Base-by-base conservation (phyloP, 805 yeast genomes). In the Priceomyces carsonii region DNA sequence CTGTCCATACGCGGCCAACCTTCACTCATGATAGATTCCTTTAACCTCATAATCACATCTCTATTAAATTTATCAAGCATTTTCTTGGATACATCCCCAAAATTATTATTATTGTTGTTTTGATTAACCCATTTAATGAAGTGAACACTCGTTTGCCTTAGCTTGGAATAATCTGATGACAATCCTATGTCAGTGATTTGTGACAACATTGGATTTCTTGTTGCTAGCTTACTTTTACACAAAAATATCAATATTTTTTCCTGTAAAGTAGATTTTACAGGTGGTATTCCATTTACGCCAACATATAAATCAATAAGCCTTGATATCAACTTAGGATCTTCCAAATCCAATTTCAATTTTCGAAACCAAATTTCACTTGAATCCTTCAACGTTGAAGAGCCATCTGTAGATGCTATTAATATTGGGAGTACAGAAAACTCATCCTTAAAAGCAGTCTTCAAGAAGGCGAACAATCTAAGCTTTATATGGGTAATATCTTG, bases 351-450 rank as follows among this genome's bases (percentile, higher is more conserved):
- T 15, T 57, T 42, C 13, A 75, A 53, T 45, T 80, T 77, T 40
- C 76, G 73, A 37, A 79, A 62, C 7, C 69, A 43, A 10, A 78
- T 67, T 2, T 69, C 63, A 1, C 89, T 82, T 0, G 63, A 43
- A 26, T 79, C 82, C 8, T 80, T 73, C 4, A 85, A 63, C 0
- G 72, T 59, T 0, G 84, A 71, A 8, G 73, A 66, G 0, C 73
- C 51, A 50, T 86, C 95, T 9, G 75, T 69, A 3, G 83, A 66
- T 0, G 85, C 95, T 19, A 85, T 68, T 3, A 85, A 51, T 2
- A 81, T 60, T 2, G 85, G 79, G 6, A 78, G 46, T 6, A 69
- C 55, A 18, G 74, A 50, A 13, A 55, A 35, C 3, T 54, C 50
- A 4, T 64, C 65, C n/a, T 62, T 47, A 30, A 72, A 66, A 0